A percentile compares a stretch with the other conserved stretches of the same genome.
phyloP scores from a whole-genome alignment of 2,329 filamentous ascomycete species.

The Talaromyces sp. region DNA sequence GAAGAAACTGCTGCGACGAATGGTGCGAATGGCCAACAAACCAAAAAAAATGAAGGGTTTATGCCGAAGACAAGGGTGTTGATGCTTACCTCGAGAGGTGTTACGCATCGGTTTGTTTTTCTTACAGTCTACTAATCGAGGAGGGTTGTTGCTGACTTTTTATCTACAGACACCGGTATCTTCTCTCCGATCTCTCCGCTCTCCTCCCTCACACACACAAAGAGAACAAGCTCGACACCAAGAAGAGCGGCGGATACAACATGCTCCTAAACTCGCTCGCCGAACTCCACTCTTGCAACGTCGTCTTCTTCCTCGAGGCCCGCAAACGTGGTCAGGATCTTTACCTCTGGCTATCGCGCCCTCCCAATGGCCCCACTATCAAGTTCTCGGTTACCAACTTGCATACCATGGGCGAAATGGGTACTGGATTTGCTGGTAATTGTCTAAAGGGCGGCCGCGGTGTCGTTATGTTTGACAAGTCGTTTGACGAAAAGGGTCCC shows the following conservation, averaged over 20 bases:
- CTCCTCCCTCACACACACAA: conserved; percentile 90
- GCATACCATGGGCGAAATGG: conserved; percentile 94
- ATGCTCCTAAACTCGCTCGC: conserved; percentile 73
- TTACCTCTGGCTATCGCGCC: conserved; percentile 89
- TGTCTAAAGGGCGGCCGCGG: conserved; percentile 91
- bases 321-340: conserved; percentile 62
- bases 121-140: too few relatives aligned
- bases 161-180: conserved; percentile 72
- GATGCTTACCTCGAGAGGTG: conserved; percentile 86
- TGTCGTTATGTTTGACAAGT: conserved; percentile 83
- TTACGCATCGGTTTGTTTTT: conserved; percentile 70
- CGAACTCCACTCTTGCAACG: conserved; percentile 88
- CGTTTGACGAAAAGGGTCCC: conserved; percentile 72
- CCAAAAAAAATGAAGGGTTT: conserved; percentile 30
- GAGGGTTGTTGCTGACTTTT: not conserved
- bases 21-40: conserved; percentile 29
- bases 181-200: conserved; percentile 81
- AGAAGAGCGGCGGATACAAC: conserved; percentile 61
- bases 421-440: conserved; percentile 69
- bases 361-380: conserved; percentile 74
- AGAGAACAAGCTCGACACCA: conserved; percentile 95
- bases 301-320: conserved; percentile 91
- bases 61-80: conserved; percentile 63
- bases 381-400: conserved; percentile 58
- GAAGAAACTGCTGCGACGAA: conserved; percentile 1